phyloP scores from a whole-genome alignment of 2,329 filamentous ascomycete genomes.

The Zalaria obscura region DNA sequence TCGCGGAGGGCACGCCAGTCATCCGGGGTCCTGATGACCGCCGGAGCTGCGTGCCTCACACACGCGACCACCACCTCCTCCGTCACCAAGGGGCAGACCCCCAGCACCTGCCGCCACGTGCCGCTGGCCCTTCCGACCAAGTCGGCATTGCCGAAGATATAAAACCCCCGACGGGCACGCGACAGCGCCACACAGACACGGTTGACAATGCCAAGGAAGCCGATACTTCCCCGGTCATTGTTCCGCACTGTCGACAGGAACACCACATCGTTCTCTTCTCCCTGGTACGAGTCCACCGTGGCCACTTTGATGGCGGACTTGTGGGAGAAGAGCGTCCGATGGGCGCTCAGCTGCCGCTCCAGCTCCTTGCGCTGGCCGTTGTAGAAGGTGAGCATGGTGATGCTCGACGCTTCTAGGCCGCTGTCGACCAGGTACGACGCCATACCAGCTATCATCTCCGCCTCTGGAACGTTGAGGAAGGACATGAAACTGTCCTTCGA shows the following conservation, averaged over 20 bases:
- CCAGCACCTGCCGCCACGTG: too few species aligned
- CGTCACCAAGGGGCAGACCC: too few species aligned
- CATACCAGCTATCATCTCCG: conserved; percentile 61
- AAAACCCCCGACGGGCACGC: conserved; percentile 65
- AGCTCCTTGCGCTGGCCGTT: conserved; percentile 65
- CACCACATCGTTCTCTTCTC: conserved; percentile 78
- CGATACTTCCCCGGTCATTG: conserved; percentile 43
- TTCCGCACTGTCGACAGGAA: conserved; percentile 70
- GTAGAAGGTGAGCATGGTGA: conserved; percentile 80
- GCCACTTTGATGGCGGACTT: conserved; percentile 38
- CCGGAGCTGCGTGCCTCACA: too few species aligned
- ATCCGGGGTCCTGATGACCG: too few species aligned
- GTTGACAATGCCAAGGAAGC: conserved; percentile 57
- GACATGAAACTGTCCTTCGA: conserved; percentile 48
- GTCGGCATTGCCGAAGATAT: conserved; percentile 65
- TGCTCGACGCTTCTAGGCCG: conserved; percentile 42
- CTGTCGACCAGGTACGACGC: conserved; percentile 60
- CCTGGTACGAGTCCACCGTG: conserved; percentile 82
- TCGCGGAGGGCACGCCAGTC: too few species aligned
- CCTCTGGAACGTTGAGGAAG: conserved; percentile 56
- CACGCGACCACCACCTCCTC: too few species aligned
- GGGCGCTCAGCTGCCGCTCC: background rate
- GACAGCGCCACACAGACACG: conserved; percentile 49
- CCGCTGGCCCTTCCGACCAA: conserved; percentile 22
- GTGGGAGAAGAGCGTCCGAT: too few species aligned